Evolutionary conservation across 306 rosid species (phyloP).

Genomic region (Cyamopsis tetragonoloba): DNA sequence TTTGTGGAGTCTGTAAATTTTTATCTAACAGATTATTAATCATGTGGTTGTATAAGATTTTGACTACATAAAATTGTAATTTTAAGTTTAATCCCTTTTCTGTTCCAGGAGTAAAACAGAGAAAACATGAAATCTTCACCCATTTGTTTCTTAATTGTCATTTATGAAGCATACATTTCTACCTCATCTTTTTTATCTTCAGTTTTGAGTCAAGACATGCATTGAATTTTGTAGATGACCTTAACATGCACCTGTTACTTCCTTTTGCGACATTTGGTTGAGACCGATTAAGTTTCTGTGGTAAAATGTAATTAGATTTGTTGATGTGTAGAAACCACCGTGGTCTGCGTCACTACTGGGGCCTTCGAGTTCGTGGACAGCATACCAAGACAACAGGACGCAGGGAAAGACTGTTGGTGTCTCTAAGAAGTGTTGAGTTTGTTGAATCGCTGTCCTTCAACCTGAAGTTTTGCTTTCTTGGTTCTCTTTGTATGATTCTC

Average conservation of each 20-base stretch:
- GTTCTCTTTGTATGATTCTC: slow-evolving; percentile 3
- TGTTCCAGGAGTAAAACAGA: not conserved
- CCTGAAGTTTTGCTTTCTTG: not conserved
- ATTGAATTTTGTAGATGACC: not conserved
- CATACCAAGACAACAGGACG: slow-evolving; percentile 90
- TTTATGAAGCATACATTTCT: not conserved
- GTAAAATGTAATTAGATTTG: not conserved
- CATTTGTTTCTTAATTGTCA: not conserved
- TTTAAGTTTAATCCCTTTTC: not conserved
- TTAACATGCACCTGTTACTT: too few species aligned
- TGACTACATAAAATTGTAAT: not conserved
- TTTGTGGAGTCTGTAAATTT: not conserved
- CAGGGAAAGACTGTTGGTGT: slow-evolving; percentile 87
- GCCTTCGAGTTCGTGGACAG: slow-evolving; percentile 90
- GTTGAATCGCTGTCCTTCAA: not conserved
- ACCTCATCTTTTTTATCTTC: not conserved
- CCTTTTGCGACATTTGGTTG: too few species aligned
- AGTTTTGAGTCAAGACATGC: not conserved
- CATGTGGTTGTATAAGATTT: not conserved
- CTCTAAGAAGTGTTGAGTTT: slow-evolving; percentile 67
- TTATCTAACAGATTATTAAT: not conserved
- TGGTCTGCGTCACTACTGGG: slow-evolving; percentile 88
- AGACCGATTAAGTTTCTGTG: too few species aligned
- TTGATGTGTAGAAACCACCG: slow-evolving; percentile 68
- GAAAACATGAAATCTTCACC: not conserved